Conservation (phyloP, 2,329 filamentous ascomycete genomes). For the Cryoendolithus antarcticus region DNA sequence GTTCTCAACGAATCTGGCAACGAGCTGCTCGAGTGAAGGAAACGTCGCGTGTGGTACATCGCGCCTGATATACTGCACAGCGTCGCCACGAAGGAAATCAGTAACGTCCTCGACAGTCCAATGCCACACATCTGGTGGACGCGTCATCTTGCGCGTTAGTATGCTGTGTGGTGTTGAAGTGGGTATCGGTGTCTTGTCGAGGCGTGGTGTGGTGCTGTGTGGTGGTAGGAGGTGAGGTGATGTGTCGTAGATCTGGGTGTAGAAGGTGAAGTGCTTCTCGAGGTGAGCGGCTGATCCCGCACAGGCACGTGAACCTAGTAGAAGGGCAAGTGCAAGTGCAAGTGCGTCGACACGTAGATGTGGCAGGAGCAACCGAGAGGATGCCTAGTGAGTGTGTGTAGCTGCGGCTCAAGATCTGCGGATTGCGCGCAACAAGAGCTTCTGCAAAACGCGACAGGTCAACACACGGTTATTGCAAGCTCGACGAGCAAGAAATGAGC, state of each 20-base stretch:
- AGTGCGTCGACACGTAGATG: background rate
- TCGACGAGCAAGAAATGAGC: too few species aligned
- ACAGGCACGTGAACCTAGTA: too few species aligned
- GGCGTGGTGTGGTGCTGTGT: background rate
- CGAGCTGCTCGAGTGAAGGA: slow-evolving; percentile 43
- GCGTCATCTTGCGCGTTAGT: slow-evolving; percentile 1
- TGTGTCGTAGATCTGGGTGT: background rate
- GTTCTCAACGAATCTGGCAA: slow-evolving; percentile 45
- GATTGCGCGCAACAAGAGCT: background rate
- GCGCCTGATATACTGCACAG: slow-evolving; percentile 6
- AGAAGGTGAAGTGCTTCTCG: background rate
- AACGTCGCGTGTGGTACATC: slow-evolving; percentile 27
- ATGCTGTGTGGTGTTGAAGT: background rate
- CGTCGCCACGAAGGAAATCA: slow-evolving; percentile 46
- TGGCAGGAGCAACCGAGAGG: background rate
- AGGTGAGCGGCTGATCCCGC: background rate
- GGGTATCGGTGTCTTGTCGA: background rate
- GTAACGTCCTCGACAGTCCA: slow-evolving; percentile 62
- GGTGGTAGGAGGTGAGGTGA: background rate
- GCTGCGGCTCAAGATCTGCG: background rate
- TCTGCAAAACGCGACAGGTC: background rate
- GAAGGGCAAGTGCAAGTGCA: too few species aligned
- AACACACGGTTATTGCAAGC: background rate
- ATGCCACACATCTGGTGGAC: slow-evolving; percentile 51
- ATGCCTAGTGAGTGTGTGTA: background rate